These are phyloP conservation scores for Colletotrichum coccodes DNA, from an alignment of 2,329 filamentous ascomycete species.

Conservation along the genomic window DNA sequence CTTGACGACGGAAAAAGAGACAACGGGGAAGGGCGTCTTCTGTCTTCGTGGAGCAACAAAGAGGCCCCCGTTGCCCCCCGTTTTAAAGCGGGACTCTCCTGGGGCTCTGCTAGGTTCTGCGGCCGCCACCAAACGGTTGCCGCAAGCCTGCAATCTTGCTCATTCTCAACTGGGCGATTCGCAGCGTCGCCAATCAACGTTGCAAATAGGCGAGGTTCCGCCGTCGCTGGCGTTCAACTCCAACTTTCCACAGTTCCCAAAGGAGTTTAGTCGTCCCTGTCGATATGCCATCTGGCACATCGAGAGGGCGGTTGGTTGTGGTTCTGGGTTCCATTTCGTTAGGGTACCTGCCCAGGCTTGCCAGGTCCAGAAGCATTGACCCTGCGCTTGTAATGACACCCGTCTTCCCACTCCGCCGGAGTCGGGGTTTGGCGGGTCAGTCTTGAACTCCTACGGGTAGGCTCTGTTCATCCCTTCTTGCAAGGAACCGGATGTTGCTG, in stretches of 20 bases:
- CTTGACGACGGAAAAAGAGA: not conserved
- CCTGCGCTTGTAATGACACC: constrained; percentile 17
- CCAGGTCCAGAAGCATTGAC: constrained; percentile 11
- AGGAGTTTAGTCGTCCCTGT: not conserved
- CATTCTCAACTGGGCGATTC: not conserved
- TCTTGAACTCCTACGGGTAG: not conserved
- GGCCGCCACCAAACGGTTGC: constrained; percentile 9
- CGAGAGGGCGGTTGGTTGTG: not conserved
- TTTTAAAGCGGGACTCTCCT: not conserved
- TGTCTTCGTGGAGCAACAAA: constrained; percentile 10
- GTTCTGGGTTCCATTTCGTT: not conserved
- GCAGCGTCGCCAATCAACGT: constrained; percentile 15
- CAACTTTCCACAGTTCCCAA: not conserved
- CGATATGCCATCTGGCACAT: not conserved
- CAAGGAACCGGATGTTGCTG: not conserved
- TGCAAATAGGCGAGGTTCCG: not conserved
- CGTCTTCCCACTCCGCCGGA: not conserved
- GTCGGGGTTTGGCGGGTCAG: too few species aligned
- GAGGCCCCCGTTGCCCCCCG: too few species aligned
- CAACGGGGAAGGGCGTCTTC: not conserved
- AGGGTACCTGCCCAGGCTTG: constrained; percentile 13
- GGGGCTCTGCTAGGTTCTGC: constrained; percentile 15
- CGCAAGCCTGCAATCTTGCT: not conserved
- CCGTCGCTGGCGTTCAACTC: not conserved
- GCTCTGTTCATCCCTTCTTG: not conserved